Percentiles rank a stretch among this genome's conserved stretches.
Conservation (phyloP, 2,329 filamentous ascomycete species). For the Fusarium clavum region DNA sequence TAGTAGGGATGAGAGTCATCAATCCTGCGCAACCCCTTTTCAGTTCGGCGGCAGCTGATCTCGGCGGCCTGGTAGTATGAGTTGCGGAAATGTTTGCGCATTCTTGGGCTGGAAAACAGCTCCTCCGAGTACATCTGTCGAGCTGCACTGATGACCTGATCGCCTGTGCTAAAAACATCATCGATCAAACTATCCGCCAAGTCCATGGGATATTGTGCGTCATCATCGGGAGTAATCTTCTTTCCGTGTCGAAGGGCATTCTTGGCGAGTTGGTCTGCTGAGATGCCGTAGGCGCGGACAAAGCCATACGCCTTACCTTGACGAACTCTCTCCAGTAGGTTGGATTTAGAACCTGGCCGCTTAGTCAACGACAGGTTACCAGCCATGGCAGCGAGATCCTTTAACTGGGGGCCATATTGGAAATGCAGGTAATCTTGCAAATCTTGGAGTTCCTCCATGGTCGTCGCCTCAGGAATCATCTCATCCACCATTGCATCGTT, state of each 20-base stretch:
- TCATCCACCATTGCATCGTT: constrained; percentile 82
- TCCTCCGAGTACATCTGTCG: constrained; percentile 93
- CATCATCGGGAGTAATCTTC: constrained; percentile 87
- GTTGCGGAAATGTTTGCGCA: constrained; percentile 87
- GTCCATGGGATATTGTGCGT: constrained; percentile 81
- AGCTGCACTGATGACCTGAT: constrained; percentile 80
- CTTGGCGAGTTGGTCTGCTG: constrained; percentile 86
- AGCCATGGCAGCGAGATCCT: constrained; percentile 77
- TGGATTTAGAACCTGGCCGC: constrained; percentile 84
- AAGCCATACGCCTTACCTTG: constrained; percentile 83
- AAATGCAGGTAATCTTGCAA: constrained; percentile 97
- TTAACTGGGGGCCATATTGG: constrained; percentile 85
- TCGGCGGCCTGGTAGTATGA: constrained; percentile 86
- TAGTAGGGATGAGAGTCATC: constrained; percentile 97
- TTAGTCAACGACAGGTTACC: constrained; percentile 75
- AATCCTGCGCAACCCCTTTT: constrained; percentile 93
- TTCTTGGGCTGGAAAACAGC: constrained; percentile 84
- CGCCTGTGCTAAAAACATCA: constrained; percentile 78
- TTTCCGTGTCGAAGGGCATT: constrained; percentile 84
- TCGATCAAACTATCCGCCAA: constrained; percentile 84
- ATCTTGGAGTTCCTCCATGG: constrained; percentile 96
- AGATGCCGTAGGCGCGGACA: constrained; percentile 90
- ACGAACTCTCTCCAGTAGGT: constrained; percentile 85
- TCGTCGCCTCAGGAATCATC: constrained; percentile 81
- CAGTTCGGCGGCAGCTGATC: constrained; percentile 89